These are phyloP conservation scores for Jamesozyma jinghongensis DNA, from an alignment of 805 yeast species.

Conservation along the genomic window DNA sequence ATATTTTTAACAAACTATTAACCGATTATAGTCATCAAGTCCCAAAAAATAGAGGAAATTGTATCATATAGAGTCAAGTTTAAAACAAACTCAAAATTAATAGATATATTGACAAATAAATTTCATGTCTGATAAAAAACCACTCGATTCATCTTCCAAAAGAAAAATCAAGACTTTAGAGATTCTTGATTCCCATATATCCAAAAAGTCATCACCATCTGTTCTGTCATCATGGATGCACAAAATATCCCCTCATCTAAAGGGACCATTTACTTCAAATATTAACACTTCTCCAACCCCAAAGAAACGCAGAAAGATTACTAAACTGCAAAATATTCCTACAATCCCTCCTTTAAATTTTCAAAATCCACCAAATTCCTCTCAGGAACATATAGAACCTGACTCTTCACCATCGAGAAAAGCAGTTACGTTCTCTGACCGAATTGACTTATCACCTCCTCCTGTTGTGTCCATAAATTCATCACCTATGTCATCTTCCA, in stretches of 20 bases:
- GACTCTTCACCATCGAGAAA: slow-evolving; percentile 20
- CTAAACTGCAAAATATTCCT: no score
- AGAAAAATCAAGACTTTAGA: slow-evolving; percentile 18
- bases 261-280: background rate
- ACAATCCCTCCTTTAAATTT: no score
- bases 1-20: no score
- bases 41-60: no score
- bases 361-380: background rate
- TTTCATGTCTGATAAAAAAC: background rate
- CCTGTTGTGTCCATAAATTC: slow-evolving; percentile 8
- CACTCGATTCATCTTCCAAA: background rate
- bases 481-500: slow-evolving; percentile 16
- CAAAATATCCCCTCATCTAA: slow-evolving; percentile 3
- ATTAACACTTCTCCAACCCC: slow-evolving; percentile 17
- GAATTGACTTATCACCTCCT: slow-evolving; percentile 22
- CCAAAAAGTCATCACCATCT: slow-evolving; percentile 10
- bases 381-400: background rate
- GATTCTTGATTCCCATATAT: slow-evolving; percentile 20
- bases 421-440: slow-evolving; percentile 27
- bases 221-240: slow-evolving; percentile 5
- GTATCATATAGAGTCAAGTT: no score
- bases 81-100: no score
- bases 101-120: no score
- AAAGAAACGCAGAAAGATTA: slow-evolving; percentile 15
- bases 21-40: no score